phyloP scores from a whole-genome alignment of 345 rosid genomes.

The Fremontodendron californicum region DNA sequence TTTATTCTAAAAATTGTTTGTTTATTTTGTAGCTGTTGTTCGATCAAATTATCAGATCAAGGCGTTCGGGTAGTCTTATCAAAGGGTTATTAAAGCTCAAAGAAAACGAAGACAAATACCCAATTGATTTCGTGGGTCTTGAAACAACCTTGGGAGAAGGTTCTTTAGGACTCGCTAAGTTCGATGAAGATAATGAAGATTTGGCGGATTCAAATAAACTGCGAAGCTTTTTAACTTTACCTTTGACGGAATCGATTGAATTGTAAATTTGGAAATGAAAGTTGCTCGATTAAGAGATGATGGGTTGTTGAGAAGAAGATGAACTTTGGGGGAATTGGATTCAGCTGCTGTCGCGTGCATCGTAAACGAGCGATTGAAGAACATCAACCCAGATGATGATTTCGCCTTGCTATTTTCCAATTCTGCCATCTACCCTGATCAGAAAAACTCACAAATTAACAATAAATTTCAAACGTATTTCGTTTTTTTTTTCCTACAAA shows the following conservation, averaged over 20 bases:
- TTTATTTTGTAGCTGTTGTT: no score
- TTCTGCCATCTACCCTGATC: constrained; percentile 44
- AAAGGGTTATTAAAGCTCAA: no score
- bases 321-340: constrained; percentile 28
- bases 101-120: no score
- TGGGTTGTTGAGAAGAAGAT: constrained; percentile 29
- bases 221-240: no score
- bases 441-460: background rate
- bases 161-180: constrained; percentile 17
- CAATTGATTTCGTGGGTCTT: constrained; percentile 10
- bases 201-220: constrained; percentile 47
- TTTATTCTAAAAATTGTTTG: no score
- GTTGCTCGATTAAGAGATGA: no score
- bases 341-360: constrained; percentile 34
- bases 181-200: constrained; percentile 24
- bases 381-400: background rate
- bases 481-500: background rate
- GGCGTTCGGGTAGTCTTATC: no score
- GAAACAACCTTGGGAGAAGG: background rate
- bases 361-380: constrained; percentile 54
- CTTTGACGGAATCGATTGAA: no score
- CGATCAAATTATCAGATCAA: no score
- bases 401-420: constrained; percentile 32
- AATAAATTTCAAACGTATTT: background rate
- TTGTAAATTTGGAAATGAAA: no score